These are phyloP conservation scores for Biscogniauxia sp. DNA, from an alignment of 2,329 filamentous ascomycete genomes.

Conservation along the genomic window DNA sequence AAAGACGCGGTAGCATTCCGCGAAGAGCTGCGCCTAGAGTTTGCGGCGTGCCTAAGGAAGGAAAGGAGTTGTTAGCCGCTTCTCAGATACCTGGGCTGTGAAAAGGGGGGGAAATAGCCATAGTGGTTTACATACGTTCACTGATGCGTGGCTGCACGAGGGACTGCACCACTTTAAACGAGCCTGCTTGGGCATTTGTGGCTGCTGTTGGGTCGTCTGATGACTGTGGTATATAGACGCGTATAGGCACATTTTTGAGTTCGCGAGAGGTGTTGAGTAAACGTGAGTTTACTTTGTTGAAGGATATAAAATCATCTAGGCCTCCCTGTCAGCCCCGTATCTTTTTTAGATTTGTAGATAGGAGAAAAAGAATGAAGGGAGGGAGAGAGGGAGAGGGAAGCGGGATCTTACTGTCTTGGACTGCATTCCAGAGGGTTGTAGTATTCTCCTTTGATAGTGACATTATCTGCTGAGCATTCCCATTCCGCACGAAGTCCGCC, in stretches of 20 bases:
- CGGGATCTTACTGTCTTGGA: conserved; percentile 62
- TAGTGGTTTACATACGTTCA: conserved; percentile 33
- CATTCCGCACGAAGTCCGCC: conserved; percentile 85
- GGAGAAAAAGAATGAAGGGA: too few relatives aligned
- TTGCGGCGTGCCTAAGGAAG: conserved; percentile 36
- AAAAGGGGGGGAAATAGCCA: neutral
- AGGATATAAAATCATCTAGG: conserved; percentile 69
- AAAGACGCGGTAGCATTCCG: conserved; percentile 72
- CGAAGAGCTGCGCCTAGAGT: conserved; percentile 75
- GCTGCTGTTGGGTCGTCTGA: conserved; percentile 34
- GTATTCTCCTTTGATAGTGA: conserved; percentile 81
- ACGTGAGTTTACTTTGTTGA: conserved; percentile 70
- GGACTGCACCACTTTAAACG: conserved; percentile 73
- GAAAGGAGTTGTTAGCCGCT: neutral
- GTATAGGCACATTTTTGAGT: conserved; percentile 80
- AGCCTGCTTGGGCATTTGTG: conserved; percentile 38
- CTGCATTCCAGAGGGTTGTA: conserved; percentile 76
- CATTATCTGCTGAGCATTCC: conserved; percentile 88
- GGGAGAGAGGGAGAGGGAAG: neutral
- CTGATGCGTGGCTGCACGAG: conserved; percentile 52
- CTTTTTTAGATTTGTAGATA: neutral
- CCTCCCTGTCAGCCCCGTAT: conserved; percentile 3
- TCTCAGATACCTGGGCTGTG: neutral
- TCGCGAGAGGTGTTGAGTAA: conserved; percentile 73
- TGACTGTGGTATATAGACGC: conserved; percentile 76